Base-by-base conservation (phyloP, 2,329 filamentous ascomycete genomes). In the Lasiodiplodia theobromae region DNA sequence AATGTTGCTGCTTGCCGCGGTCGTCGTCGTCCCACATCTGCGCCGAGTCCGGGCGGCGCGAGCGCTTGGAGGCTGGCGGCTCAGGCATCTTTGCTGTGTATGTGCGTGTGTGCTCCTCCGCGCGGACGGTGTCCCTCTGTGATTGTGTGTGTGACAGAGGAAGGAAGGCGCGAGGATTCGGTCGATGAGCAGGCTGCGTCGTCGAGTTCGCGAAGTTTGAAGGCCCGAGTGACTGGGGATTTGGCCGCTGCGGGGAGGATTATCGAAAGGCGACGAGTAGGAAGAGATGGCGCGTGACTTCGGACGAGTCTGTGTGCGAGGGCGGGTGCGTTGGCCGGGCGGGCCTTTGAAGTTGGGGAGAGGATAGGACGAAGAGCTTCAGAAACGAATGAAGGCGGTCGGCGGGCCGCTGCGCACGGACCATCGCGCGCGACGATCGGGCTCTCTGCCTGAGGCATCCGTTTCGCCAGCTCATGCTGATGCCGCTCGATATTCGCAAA, bases 21-120 rank as follows among this genome's bases (percentile, higher is more conserved):
- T 67, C 69, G 53, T 66, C 60, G n/a, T 70, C 37, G 44, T 71
- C 71, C 68, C 62, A 70, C 70, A 69, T 70, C 34, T 68, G 57
- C 37, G 68, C 63, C 53, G 37, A 66, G 57, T 71, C 71, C 1
- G 68, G 68, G 21, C 66, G 62, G 47, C 71, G 70, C 14, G 62
- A 38, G 25, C 71, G 70, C 62, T 70, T 72, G 25, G 56, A 40
- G 25, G 53, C 38, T 1, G 54, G 54, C 16, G 68, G 69, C 18
- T 71, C 71, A n/a, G 67, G 58, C 71, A 72, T 56, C 2, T 14
- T 37, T 10, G 28, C 16, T 34, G 11, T 16, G 52, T 18, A 8
- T 34, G 25, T 54, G 52, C 12, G 12, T 12, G 52, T 44, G 7
- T 18, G 2, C 16, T 18, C 7, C n/a, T 21, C 44, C 31, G 31